Base-by-base conservation (phyloP, 139 green algal genomes). In the Monoraphidium neglectum region DNA sequence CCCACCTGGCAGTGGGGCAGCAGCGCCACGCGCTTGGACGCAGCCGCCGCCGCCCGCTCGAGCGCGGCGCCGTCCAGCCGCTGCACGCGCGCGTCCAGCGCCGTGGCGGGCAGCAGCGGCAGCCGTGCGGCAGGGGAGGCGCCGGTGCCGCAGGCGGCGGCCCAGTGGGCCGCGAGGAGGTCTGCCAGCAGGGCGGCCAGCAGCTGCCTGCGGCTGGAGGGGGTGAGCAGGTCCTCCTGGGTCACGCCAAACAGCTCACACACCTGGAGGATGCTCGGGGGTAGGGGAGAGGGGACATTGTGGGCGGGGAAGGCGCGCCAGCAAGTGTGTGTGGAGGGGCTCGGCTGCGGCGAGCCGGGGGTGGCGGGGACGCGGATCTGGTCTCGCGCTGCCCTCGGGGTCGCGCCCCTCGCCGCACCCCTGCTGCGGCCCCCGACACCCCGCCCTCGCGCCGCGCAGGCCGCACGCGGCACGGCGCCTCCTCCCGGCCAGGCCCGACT, bases 191-290 rank as follows among this genome's bases (percentile, higher is more conserved):
- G 76, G 3, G 84, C 77, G 15, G 84, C 83, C 61, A 93, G 66
- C 32, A 93, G 62, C 43, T 85, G 53, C 1, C 84, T 69, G 5
- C 69, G 77, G 53, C 62, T 82, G 23, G 83, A 73, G 63, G 35
- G 35, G 3, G 60, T 65, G 1, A 81, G 63, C 37, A 84, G 57
- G 5, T 54, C 33, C 4, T 60, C 67, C 0, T 54, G 3, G 38
- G 2, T 62, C 24, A 90, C 68, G 6, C 71, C 84, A 80, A 93
- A 93, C 26, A 93, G 72, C 75, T 93, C 86, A 24, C 71, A 82
- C 30, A 90, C 82, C 86, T 93, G 78, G 36, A n/a, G 37, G 26
- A 62, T 21, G 26, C 40, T 37, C 4, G 49, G 68, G 33, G 24
- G n/a, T 33, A 30, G 28, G 8, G 26, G 26, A 10, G 57, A 16